Conservation (phyloP, 1,284 basidiomycete genomes). For the Thecaphora frezii region DNA sequence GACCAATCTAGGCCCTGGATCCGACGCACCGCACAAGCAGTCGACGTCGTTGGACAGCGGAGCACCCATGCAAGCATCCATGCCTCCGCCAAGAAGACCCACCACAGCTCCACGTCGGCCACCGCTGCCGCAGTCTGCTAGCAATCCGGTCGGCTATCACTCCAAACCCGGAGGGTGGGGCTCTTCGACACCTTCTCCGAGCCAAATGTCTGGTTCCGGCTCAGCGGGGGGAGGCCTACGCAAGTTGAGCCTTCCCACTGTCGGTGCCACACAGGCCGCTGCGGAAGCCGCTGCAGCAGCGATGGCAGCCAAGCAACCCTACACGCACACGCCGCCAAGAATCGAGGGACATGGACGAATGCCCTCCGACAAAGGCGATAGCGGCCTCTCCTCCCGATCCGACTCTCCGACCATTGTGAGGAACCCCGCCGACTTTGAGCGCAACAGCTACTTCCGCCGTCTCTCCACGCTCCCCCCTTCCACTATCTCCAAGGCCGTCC, state of each 20-base stretch:
- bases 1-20: no score
- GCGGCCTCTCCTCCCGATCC: conserved; percentile 19
- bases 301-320: conserved; percentile 25
- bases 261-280: conserved; percentile 46
- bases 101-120: background rate
- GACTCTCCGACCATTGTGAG: conserved; percentile 63
- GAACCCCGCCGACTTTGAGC: conserved; percentile 65
- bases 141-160: background rate
- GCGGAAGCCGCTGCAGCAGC: conserved; percentile 48
- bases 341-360: conserved; percentile 29
- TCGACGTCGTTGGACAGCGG: background rate
- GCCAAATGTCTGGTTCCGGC: background rate
- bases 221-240: conserved; percentile 38
- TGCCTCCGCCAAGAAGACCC: conserved; percentile 1
- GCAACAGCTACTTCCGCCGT: conserved; percentile 85
- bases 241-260: conserved; percentile 45
- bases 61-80: background rate
- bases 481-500: conserved; percentile 71
- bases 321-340: conserved; percentile 23
- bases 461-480: conserved; percentile 73
- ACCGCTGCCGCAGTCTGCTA: background rate
- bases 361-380: conserved; percentile 17
- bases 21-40: no score
- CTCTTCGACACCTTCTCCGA: background rate
- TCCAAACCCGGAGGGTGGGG: background rate